Base-by-base conservation (phyloP, 352 stramenopile genomes). In the Hyaloperonospora arabidopsidis region DNA sequence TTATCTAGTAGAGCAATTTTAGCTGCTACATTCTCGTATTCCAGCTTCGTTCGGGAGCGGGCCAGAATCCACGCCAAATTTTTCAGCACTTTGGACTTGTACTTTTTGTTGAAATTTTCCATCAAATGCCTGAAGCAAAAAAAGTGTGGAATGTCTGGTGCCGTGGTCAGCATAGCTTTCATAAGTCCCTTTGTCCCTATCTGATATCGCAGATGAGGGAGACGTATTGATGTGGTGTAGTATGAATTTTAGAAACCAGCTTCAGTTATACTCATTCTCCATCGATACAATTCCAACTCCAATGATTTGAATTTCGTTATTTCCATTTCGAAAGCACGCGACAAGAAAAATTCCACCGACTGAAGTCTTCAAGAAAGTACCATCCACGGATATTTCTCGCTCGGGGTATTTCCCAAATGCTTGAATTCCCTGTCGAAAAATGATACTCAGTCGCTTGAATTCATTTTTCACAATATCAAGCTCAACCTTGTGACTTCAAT, bases 81-180 rank as follows among this genome's bases (percentile, higher is more conserved):
- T 17, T 5, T 41, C 35, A 41, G n/a, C 35, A 41, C n/a, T 17
- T 41, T 41, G 35, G 35, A 41, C 35, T 41, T 41, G 35, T 41
- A 41, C n/a, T 41, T 41, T 10, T 41, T 41, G 5, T 41, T 41
- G n/a, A 41, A 41, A 41, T n/a, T 41, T 2, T 41, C 35, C 35
- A 41, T 41, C 12, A 41, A 41, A 15, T 41, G 35, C 12, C 35
- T 15, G n/a, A 41, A 41, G 35, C 35, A 15, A 41, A 41, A 38
- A 38, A 41, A 41, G 35, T 41, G 35, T 41, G 35, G 35, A 18
- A 41, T 17, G 35, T 17, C 35, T 41, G 5, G 35, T 41, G 35
- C 35, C 35, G 35, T 41, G 2, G 35, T 41, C 35, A 3, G 35
- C 5, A 41, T 41, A 41, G 35, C 35, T 41, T 41, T 41, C 35